Percentiles rank a stretch among this genome's conserved stretches.
phyloP scores from a whole-genome alignment of 441 rosid species.

The Cnidoscolus chayamansa region DNA sequence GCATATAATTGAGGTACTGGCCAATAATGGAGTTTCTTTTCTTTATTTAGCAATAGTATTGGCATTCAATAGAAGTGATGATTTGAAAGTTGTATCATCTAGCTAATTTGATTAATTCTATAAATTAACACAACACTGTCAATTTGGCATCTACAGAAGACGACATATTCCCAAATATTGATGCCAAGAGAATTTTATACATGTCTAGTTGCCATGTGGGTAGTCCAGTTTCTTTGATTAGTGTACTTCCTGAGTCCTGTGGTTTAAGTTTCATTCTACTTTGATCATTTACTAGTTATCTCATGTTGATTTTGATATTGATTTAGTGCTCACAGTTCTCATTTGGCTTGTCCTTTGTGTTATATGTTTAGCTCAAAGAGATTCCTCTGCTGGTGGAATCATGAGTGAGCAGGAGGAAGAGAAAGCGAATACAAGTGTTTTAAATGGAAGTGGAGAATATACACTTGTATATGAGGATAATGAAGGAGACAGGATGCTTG shows the following conservation, averaged over 20 bases:
- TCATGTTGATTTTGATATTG: not conserved
- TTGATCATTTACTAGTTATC: slow-evolving; percentile 21
- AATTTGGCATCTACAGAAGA: slow-evolving; percentile 8
- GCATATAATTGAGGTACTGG: not conserved
- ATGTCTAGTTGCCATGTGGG: slow-evolving; percentile 1
- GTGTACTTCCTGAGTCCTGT: not conserved
- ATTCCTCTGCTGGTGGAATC: slow-evolving; percentile 29
- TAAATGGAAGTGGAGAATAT: slow-evolving; percentile 34
- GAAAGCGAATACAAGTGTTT: slow-evolving; percentile 19
- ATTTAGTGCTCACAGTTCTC: slow-evolving; percentile 11
- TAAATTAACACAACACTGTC: not conserved
- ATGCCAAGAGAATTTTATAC: not conserved
- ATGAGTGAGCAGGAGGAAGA: slow-evolving; percentile 27
- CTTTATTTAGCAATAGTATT: slow-evolving; percentile 3
- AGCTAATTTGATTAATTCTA: not conserved
- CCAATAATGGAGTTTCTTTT: slow-evolving; percentile 6
- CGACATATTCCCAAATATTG: not conserved
- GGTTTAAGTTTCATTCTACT: not conserved
- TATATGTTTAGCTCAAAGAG: slow-evolving; percentile 29
- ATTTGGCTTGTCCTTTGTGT: slow-evolving; percentile 11
- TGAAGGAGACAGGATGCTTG: slow-evolving; percentile 52
- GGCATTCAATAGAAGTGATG: not conserved
- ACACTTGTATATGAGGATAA: slow-evolving; percentile 55
- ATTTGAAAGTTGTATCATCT: slow-evolving; percentile 15
- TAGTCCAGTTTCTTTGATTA: not conserved